A percentile compares a stretch with the other conserved stretches of the same genome.
These are phyloP conservation scores for Pueraria montana DNA, from an alignment of 306 rosid species.

Conservation along the genomic window DNA sequence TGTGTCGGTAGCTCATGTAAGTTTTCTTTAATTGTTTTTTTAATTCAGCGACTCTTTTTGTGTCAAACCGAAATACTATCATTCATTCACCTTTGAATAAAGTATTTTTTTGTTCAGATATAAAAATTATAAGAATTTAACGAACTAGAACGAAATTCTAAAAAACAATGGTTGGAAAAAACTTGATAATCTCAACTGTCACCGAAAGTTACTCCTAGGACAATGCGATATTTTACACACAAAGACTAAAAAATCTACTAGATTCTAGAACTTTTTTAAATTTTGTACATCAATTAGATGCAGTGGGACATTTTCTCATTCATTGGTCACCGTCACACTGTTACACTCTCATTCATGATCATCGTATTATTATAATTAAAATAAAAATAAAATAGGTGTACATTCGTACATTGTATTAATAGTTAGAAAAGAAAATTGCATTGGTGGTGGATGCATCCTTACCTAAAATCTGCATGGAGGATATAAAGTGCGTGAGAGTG, in stretches of 20 bases:
- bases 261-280: neutral
- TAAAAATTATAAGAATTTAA: neutral
- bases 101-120: too few species aligned
- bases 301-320: too few species aligned
- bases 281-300: neutral
- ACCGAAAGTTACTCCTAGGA: neutral
- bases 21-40: neutral
- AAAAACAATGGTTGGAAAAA: neutral
- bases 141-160: neutral
- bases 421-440: neutral
- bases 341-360: too few species aligned
- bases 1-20: neutral
- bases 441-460: too few species aligned
- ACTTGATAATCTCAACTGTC: neutral
- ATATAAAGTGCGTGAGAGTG: neutral
- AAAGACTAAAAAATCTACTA: neutral
- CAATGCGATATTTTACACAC: neutral
- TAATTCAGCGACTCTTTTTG: neutral
- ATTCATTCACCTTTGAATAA: neutral
- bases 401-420: too few species aligned
- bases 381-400: too few species aligned
- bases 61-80: neutral
- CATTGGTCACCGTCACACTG: too few species aligned
- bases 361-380: too few species aligned
- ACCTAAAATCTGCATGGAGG: conserved; percentile 13